These are phyloP conservation scores for Patellaria atrata DNA, from an alignment of 495 filamentous ascomycete genomes.

Conservation along the genomic window DNA sequence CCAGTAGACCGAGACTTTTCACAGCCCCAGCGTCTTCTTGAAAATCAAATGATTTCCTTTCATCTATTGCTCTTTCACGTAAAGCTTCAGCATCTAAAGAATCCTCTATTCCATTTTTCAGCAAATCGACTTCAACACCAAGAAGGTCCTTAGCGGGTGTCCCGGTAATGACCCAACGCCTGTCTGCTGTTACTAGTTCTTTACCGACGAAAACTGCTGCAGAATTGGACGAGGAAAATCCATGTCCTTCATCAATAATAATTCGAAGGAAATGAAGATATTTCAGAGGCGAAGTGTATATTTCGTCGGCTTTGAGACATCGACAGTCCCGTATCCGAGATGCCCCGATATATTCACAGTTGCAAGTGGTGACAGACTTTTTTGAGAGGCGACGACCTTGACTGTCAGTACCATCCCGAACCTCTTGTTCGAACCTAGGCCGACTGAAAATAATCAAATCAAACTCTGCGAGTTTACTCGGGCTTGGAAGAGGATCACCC, in stretches of 20 bases:
- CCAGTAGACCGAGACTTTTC: conserved; percentile 62
- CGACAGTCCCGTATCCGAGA: conserved; percentile 29
- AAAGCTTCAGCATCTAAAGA: conserved; percentile 19
- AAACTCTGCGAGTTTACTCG: conserved; percentile 45
- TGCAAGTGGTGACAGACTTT: conserved; percentile 22
- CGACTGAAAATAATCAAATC: conserved; percentile 73
- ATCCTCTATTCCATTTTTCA: conserved; percentile 25
- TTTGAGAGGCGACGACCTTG: conserved; percentile 21
- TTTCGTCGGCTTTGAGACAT: conserved; percentile 26
- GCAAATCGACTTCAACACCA: conserved; percentile 53
- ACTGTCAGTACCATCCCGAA: conserved; percentile 25
- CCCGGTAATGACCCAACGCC: conserved; percentile 82
- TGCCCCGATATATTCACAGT: conserved; percentile 31
- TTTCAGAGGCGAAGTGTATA: conserved; percentile 47
- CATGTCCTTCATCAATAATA: conserved; percentile 87
- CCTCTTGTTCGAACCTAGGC: conserved; percentile 52
- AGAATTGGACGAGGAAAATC: conserved; percentile 44
- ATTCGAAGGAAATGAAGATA: conserved; percentile 69
- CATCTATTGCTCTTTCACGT: conserved; percentile 19
- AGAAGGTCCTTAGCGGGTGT: conserved; percentile 75
- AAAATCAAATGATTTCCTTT: conserved; percentile 19
- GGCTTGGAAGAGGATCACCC: conserved; percentile 35
- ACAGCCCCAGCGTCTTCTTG: conserved; percentile 21
- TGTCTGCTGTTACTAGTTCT: conserved; percentile 47
- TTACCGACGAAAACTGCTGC: conserved; percentile 54